Percentiles rank a stretch among this genome's conserved stretches.
These are phyloP conservation scores for Knufia fluminis DNA, from an alignment of 2,329 filamentous ascomycete species.

Conservation along the genomic window DNA sequence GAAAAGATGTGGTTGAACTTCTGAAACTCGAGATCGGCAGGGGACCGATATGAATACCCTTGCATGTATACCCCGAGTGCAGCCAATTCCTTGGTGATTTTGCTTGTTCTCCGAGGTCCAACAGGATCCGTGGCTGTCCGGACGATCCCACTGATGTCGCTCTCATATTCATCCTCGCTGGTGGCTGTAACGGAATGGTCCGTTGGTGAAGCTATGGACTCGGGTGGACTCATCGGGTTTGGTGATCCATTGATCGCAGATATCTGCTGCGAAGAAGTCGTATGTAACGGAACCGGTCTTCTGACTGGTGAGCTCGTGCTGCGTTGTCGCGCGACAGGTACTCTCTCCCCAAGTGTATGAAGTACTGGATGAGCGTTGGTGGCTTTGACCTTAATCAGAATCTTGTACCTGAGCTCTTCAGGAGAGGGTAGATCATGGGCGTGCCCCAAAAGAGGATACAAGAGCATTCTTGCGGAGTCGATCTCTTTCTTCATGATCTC, in stretches of 20 bases:
- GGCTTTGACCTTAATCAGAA: constrained; percentile 92
- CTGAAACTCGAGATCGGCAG: constrained; percentile 68
- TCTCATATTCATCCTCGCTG: constrained; percentile 57
- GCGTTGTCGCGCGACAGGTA: constrained; percentile 37
- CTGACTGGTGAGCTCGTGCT: constrained; percentile 69
- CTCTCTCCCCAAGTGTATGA: constrained; percentile 33
- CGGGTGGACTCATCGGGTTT: constrained; percentile 43
- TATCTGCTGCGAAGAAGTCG: constrained; percentile 43
- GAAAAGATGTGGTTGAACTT: constrained; percentile 92
- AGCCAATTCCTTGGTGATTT: constrained; percentile 74
- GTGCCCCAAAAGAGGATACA: constrained; percentile 62
- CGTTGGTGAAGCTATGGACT: constrained; percentile 42
- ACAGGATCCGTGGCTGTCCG: constrained; percentile 52
- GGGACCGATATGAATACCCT: constrained; percentile 75
- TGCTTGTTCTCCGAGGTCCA: constrained; percentile 58
- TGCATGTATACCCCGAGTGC: constrained; percentile 73
- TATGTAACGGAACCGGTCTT: constrained; percentile 31
- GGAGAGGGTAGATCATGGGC: constrained; percentile 68
- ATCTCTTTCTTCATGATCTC: constrained; percentile 69
- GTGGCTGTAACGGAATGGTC: constrained; percentile 44
- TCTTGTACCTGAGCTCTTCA: constrained; percentile 70
- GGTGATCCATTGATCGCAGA: constrained; percentile 26
- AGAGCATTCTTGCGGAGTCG: constrained; percentile 71
- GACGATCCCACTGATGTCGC: constrained; percentile 47
- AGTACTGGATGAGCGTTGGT: constrained; percentile 48